Conservation (phyloP, 2,329 filamentous ascomycete species). For the Pseudogymnoascus sp. region DNA sequence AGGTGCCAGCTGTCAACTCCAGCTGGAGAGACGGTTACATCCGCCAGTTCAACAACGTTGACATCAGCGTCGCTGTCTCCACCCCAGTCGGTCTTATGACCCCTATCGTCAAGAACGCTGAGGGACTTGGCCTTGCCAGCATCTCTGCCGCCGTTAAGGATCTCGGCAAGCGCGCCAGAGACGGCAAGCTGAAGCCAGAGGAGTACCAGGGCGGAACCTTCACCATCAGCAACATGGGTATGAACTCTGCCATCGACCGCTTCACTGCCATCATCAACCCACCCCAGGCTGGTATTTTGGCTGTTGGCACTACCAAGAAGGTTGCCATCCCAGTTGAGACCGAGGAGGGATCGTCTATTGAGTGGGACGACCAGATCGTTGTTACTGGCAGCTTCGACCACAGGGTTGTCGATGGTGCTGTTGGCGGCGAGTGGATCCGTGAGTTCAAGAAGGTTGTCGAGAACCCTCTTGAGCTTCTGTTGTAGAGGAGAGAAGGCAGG, state of each 20-base stretch:
- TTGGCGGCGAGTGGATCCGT: slow-evolving; percentile 92
- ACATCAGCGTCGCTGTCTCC: slow-evolving; percentile 88
- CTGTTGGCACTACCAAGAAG: slow-evolving; percentile 92
- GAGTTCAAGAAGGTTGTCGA: slow-evolving; percentile 97
- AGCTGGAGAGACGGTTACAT: slow-evolving; percentile 88
- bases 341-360: slow-evolving; percentile 70
- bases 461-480: slow-evolving; percentile 89
- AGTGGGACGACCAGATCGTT: slow-evolving; percentile 96
- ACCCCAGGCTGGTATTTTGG: slow-evolving; percentile 89
- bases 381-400: slow-evolving; percentile 97
- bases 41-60: slow-evolving; percentile 86
- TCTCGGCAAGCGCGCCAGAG: slow-evolving; percentile 89
- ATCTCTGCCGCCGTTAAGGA: slow-evolving; percentile 92
- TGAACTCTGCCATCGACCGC: slow-evolving; percentile 93
- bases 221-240: slow-evolving; percentile 99
- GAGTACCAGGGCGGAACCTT: slow-evolving; percentile 99
- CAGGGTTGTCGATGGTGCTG: slow-evolving; percentile 94
- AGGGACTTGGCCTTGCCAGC: slow-evolving; percentile 75
- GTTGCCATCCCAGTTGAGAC: slow-evolving; percentile 80
- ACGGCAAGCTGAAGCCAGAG: slow-evolving; percentile 98
- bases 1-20: slow-evolving; percentile 93
- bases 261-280: slow-evolving; percentile 99
- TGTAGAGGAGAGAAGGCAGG: slow-evolving; percentile 46
- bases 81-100: slow-evolving; percentile 94
- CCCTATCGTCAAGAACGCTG: slow-evolving; percentile 87